Percentiles rank a stretch among this genome's conserved stretches.
phyloP scores from a whole-genome alignment of 2,329 filamentous ascomycete genomes.

The Aureobasidium zeae region DNA sequence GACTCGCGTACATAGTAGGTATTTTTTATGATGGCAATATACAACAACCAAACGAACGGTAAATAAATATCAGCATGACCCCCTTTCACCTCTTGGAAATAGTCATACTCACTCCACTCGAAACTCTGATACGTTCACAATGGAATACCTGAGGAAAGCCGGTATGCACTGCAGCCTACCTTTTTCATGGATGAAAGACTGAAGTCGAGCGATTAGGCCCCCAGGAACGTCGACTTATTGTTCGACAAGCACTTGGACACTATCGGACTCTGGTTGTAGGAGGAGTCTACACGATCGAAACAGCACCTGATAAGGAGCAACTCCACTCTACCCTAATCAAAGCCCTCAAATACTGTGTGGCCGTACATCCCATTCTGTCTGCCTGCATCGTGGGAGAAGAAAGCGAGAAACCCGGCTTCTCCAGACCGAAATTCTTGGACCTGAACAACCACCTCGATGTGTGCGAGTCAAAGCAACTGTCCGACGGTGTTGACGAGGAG shows the following conservation, averaged over 20 bases:
- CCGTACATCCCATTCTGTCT: conserved; percentile 31
- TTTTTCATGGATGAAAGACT: neutral
- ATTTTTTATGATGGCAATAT: too few relatives aligned
- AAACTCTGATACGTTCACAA: too few relatives aligned
- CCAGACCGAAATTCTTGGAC: conserved; percentile 27
- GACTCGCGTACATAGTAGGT: too few relatives aligned
- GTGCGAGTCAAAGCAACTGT: conserved; percentile 14
- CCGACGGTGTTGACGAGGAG: neutral
- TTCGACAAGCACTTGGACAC: conserved; percentile 33
- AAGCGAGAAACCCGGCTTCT: conserved; percentile 32
- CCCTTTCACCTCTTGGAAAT: too few relatives aligned
- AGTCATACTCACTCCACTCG: too few relatives aligned
- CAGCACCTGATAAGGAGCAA: neutral
- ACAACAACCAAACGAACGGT: too few relatives aligned
- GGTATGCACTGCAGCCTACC: neutral
- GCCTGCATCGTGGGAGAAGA: conserved; percentile 30
- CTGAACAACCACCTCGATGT: conserved; percentile 34
- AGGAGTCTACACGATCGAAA: conserved; percentile 26
- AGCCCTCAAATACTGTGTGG: conserved; percentile 33
- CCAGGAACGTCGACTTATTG: conserved; percentile 35
- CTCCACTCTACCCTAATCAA: conserved; percentile 23
- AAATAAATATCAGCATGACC: too few relatives aligned
- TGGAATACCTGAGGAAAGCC: conserved; percentile 4
- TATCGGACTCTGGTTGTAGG: conserved; percentile 35
- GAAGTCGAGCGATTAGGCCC: conserved; percentile 30